Evolutionary conservation across 177 flowering plant genomes (phyloP).

Genomic region (Tripterygium wilfordii): DNA sequence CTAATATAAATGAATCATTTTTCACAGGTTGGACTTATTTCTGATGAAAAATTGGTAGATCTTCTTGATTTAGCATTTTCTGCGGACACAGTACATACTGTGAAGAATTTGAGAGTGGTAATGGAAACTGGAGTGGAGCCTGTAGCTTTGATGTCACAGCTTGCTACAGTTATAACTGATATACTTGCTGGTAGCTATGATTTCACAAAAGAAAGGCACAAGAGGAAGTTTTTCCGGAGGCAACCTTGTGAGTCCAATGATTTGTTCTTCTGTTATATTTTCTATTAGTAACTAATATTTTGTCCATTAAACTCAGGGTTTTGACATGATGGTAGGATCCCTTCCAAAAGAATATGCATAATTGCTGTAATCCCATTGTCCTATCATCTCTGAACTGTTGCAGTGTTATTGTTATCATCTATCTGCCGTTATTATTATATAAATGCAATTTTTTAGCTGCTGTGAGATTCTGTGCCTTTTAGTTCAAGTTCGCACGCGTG

Average conservation of each 20-base stretch:
- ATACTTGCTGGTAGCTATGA: conserved; percentile 16
- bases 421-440: no score
- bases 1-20: background rate
- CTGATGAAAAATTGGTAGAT: conserved; percentile 13
- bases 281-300: no score
- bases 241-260: conserved; percentile 58
- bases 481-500: no score
- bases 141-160: conserved; percentile 22
- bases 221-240: conserved; percentile 75
- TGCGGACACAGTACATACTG: conserved; percentile 20
- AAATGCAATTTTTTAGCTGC: no score
- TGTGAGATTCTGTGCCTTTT: no score
- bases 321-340: no score
- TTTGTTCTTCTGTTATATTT: background rate
- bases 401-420: no score
- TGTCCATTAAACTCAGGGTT: no score
- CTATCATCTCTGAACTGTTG: no score
- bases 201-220: conserved; percentile 56
- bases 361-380: no score
- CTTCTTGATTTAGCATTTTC: conserved; percentile 27
- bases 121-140: conserved; percentile 29
- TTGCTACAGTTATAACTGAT: conserved; percentile 30
- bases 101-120: conserved; percentile 18
- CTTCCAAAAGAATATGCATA: no score
- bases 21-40: conserved; percentile 8